Base-by-base conservation (phyloP, 1,284 basidiomycete species). In the Golubevia sp. region DNA sequence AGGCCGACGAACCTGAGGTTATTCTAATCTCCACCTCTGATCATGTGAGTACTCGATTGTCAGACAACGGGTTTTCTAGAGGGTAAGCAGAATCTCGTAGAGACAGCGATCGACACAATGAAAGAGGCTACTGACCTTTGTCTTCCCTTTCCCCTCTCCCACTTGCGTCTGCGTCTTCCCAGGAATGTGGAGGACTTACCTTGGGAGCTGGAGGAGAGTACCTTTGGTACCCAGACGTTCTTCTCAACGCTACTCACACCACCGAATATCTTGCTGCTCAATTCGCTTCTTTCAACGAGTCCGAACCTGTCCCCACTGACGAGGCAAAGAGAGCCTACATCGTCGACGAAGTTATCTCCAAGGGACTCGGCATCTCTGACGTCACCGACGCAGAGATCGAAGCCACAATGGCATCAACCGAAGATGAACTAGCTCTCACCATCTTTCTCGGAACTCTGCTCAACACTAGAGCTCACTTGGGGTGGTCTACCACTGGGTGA, bases 121-220 rank as follows among this genome's bases (percentile, higher is more conserved):
- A n/a, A n/a, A n/a, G n/a, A n/a, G n/a, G n/a, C n/a, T n/a, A n/a
- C n/a, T n/a, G n/a, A n/a, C n/a, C n/a, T n/a, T n/a, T n/a, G n/a
- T 34, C 30, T 34, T 11, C 30, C 30, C 30, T 34, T 34, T 11
- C 11, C 30, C 30, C 11, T 34, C 30, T 34, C 30, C 30, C 4
- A 34, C 30, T 34, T 11, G 30, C 30, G 30, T 34, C 30, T 34
- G 30, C 30, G n/a, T n/a, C n/a, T n/a, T n/a, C 13, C 38, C 75
- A 77, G 68, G 81, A 83, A 66, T 79, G 76, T 44, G 81, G 79
- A 49, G 79, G 79, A 4, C 59, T 83, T 11, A 74, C 76, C 2
- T 61, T 79, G 2, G 77, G 68, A 24, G 27, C 68, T 25, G 66
- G 75, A 13, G 38, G 18, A 44, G 38, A 44, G 11, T 73, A 75